phyloP scores from a whole-genome alignment of 352 stramenopile species.

The Phytophthora syringae region DNA sequence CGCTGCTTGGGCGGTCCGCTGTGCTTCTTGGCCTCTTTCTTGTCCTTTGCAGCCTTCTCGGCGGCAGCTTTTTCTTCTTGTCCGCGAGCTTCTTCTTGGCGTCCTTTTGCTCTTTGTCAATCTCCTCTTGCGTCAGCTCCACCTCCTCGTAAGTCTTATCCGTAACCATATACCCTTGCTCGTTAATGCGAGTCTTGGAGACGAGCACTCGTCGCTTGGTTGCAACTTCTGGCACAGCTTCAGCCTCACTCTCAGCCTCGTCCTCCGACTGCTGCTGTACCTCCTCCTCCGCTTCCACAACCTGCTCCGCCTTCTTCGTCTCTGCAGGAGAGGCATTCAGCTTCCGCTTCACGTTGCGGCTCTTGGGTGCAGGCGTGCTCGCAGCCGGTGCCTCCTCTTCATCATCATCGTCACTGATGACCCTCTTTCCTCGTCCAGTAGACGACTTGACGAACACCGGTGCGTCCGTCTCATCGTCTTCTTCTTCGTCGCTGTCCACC shows the following conservation, averaged over 20 bases:
- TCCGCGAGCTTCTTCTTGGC: conserved; percentile 47
- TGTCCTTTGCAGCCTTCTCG: conserved; percentile 44
- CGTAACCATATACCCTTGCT: conserved; percentile 88
- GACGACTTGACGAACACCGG: conserved; percentile 72
- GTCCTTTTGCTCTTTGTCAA: conserved; percentile 55
- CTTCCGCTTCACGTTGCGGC: conserved; percentile 55
- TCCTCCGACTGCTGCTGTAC: conserved; percentile 28
- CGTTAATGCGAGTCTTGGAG: conserved; percentile 79
- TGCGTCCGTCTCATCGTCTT: conserved; percentile 61
- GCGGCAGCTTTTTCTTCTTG: conserved; percentile 55
- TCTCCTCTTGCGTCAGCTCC: conserved; percentile 63
- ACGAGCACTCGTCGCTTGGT: conserved; percentile 66
- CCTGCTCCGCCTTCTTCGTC: conserved; percentile 26
- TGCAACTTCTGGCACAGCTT: conserved; percentile 29
- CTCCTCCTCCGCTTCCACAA: conserved; percentile 27
- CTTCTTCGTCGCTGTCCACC: conserved; percentile 74
- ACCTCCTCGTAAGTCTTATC: conserved; percentile 80
- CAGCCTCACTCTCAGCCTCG: conserved; percentile 22
- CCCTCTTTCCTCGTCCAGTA: conserved; percentile 40
- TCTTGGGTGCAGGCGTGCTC: conserved; percentile 28
- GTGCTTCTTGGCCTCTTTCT: conserved; percentile 59
- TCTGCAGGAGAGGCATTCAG: conserved; percentile 44
- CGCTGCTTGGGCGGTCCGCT: conserved; percentile 66
- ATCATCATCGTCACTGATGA: conserved; percentile 79
- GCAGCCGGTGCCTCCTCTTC: conserved; percentile 36